Conservation (phyloP, 2,329 filamentous ascomycete genomes). For the Hypomyces perniciosus region DNA sequence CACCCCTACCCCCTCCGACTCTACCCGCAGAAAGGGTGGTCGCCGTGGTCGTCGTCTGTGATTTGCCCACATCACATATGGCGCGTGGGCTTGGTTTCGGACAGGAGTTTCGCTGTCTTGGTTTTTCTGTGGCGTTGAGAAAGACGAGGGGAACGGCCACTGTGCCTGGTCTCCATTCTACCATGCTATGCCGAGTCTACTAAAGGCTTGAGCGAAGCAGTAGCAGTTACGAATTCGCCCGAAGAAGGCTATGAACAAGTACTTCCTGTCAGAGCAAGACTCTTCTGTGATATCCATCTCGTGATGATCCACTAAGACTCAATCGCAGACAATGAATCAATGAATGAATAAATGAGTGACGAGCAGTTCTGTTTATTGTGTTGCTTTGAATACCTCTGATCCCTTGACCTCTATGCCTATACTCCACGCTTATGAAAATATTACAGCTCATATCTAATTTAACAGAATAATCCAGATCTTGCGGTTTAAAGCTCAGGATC, state of each 20-base stretch:
- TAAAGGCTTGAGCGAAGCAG: conserved; percentile 23
- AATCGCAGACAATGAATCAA: neutral
- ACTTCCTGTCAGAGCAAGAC: conserved; percentile 24
- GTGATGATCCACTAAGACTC: neutral
- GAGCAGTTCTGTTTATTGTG: neutral
- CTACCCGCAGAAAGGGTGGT: conserved; percentile 99
- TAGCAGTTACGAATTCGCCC: conserved; percentile 40
- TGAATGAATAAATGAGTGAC: neutral
- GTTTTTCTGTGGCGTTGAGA: conserved; percentile 60
- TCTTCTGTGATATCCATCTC: conserved; percentile 10
- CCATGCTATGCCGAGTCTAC: conserved; percentile 38
- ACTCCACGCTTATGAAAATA: neutral
- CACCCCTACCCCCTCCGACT: conserved; percentile 97
- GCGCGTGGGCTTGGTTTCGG: conserved; percentile 23
- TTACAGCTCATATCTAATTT: neutral
- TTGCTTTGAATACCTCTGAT: neutral
- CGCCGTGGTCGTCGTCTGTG: conserved; percentile 99
- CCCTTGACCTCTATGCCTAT: neutral
- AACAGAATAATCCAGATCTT: neutral
- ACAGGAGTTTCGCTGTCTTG: conserved; percentile 39
- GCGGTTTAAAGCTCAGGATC: neutral
- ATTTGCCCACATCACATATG: conserved; percentile 30
- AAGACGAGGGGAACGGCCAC: conserved; percentile 67
- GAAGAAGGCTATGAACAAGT: conserved; percentile 38
- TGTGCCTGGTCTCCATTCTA: conserved; percentile 59